Evolutionary conservation across 1,284 basidiomycete species (phyloP).

Genomic region (Coriolopsis trogii): DNA sequence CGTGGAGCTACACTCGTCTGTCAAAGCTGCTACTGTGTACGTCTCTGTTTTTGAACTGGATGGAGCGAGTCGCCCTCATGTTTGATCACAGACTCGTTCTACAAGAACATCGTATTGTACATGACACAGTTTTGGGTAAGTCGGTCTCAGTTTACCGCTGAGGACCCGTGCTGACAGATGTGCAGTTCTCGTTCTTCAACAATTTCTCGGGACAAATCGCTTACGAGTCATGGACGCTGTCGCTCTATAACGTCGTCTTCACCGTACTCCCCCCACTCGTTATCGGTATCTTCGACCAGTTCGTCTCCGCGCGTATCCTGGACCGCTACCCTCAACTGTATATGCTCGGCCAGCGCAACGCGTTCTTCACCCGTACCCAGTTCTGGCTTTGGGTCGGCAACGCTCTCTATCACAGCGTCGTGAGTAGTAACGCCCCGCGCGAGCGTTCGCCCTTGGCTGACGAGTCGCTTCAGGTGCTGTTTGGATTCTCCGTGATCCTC

Average conservation of each 20-base stretch:
- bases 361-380: conserved; percentile 87
- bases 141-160: conserved; percentile 6
- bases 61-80: background rate
- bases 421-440: conserved; percentile 42
- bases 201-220: conserved; percentile 99
- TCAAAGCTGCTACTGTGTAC: conserved; percentile 94
- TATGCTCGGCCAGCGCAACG: conserved; percentile 88
- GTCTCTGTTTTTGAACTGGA: conserved; percentile 29
- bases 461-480: conserved; percentile 63
- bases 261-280: conserved; percentile 96
- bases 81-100: conserved; percentile 77
- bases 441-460: background rate
- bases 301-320: conserved; percentile 94
- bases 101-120: conserved; percentile 97
- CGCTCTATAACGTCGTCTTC: conserved; percentile 92
- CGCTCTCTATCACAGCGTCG: conserved; percentile 91
- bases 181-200: conserved; percentile 95
- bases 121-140: conserved; percentile 97
- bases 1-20: conserved; percentile 96
- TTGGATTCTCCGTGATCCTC: conserved; percentile 85
- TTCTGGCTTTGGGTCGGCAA: conserved; percentile 98
- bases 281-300: conserved; percentile 97
- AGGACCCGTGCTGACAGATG: background rate
- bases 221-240: conserved; percentile 98
- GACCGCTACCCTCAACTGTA: conserved; percentile 98